phyloP scores from a whole-genome alignment of 495 filamentous ascomycete genomes.

The Xylaria castorea region DNA sequence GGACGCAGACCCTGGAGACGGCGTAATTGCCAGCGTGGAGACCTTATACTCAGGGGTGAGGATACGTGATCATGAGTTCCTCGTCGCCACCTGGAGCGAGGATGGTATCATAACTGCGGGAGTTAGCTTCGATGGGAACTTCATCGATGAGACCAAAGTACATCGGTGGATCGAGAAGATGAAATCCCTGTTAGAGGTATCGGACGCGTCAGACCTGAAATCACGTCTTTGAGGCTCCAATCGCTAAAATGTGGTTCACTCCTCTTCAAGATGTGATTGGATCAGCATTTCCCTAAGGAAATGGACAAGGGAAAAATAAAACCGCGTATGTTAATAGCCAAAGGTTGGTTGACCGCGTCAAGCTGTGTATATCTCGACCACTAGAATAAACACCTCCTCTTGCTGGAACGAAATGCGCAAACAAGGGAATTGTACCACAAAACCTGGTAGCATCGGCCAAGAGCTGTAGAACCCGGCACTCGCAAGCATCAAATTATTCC shows the following conservation, averaged over 20 bases:
- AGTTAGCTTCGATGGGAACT: constrained; percentile 27
- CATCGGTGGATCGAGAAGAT: constrained; percentile 19
- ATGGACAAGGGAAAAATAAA: background rate
- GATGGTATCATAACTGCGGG: constrained; percentile 20
- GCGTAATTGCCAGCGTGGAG: constrained; percentile 19
- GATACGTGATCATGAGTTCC: constrained; percentile 21
- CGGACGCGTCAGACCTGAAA: constrained; percentile 3
- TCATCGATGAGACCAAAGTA: constrained; percentile 21
- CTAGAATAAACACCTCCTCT: background rate
- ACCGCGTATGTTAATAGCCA: background rate
- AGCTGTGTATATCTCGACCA: background rate
- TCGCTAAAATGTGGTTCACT: too few species aligned
- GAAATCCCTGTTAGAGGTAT: constrained; percentile 20
- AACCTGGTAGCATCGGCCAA: background rate
- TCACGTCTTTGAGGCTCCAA: constrained; percentile 14
- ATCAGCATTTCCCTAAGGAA: background rate
- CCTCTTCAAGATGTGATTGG: background rate
- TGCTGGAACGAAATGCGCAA: background rate
- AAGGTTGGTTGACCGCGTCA: background rate
- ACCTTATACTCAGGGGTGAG: constrained; percentile 1
- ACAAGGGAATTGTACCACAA: background rate
- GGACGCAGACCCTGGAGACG: constrained; percentile 21
- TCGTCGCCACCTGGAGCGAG: constrained; percentile 18
- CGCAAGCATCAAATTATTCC: background rate
- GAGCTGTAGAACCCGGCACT: background rate